Base-by-base conservation (phyloP, 2,329 filamentous ascomycete genomes). In the Aspergillus sp. region DNA sequence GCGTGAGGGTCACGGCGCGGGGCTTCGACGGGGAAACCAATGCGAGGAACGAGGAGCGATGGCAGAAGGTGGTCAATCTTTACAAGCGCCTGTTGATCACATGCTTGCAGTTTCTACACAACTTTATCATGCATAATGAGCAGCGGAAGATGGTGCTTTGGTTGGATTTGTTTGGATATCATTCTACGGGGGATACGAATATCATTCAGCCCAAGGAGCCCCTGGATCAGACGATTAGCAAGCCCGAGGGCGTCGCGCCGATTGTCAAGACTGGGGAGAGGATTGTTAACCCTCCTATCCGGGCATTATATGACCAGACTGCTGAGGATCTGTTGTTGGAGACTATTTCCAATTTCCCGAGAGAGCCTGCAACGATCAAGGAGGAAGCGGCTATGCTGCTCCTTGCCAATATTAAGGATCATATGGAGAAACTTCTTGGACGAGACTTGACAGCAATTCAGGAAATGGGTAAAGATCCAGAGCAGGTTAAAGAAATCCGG, bases 11-110 rank as follows among this genome's bases (percentile, higher is more conserved):
- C 10, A 84, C 81, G 0, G 81, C 81, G 7, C 67, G 81, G 53
- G 82, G 81, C 0, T 85, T 82, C 52, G 82, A 84, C 63, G 81
- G 81, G 27, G 80, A 83, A 59, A 77, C 79, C 5, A 78, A 80
- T 49, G 76, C 77, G 4, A 72, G 77, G 46, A 80, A 83, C 49
- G 79, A 84, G 63, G 79, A 83, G 55, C 79, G 79, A 54, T 84
- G 81, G 80, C 80, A 83, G 65, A 78, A 76, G 63, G 79, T 83
- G 47, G 79, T 84, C 52, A 82, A 81, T 59, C 75, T 80, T 3
- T 84, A 82, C 66, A 84, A 85, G 66, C 80, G 81, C 56, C 69
- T 84, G 15, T 70, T 84, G 57, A 83, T 84, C 47, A 83, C 80
- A 2, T 80, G 79, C 52, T 70, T 85, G n/a, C 82, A 84, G 59